These are phyloP conservation scores for Neolentinus lepideus DNA, from an alignment of 1,284 basidiomycete species.

Conservation along the genomic window DNA sequence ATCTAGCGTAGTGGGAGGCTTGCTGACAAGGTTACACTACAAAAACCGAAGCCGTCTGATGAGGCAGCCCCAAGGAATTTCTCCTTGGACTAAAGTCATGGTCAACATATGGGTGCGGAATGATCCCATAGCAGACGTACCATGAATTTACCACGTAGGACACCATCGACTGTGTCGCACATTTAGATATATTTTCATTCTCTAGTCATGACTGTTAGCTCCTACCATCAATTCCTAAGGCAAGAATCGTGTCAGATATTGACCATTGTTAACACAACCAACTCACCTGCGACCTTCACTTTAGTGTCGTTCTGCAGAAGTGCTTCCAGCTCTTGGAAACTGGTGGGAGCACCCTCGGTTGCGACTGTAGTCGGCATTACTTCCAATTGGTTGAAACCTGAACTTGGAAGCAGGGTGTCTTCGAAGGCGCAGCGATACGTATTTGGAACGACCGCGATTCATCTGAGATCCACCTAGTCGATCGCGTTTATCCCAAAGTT, in stretches of 20 bases:
- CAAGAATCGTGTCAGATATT: neutral
- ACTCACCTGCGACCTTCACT: slow-evolving; percentile 86
- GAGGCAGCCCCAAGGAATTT: slow-evolving; percentile 89
- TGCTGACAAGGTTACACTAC: slow-evolving; percentile 83
- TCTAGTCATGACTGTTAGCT: neutral
- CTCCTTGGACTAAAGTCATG: slow-evolving; percentile 59
- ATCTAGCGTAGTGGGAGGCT: slow-evolving; percentile 1
- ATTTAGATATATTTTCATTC: neutral
- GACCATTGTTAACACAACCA: neutral
- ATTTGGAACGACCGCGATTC: neutral
- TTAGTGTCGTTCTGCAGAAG: slow-evolving; percentile 67
- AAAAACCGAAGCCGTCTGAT: slow-evolving; percentile 85
- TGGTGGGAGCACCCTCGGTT: slow-evolving; percentile 43
- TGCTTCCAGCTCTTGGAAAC: slow-evolving; percentile 49
- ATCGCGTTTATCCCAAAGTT: too few relatives aligned
- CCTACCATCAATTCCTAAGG: slow-evolving; percentile 61
- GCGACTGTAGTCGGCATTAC: slow-evolving; percentile 16
- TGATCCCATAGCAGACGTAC: slow-evolving; percentile 26
- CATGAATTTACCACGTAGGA: slow-evolving; percentile 93
- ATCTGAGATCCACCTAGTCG: too few relatives aligned
- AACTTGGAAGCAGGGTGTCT: neutral
- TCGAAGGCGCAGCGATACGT: neutral
- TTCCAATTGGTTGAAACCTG: neutral
- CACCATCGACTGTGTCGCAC: slow-evolving; percentile 69
- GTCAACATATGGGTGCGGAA: neutral